Evolutionary conservation across 2,329 filamentous ascomycete species (phyloP).

Genomic region (Fonsecaea erecta): DNA sequence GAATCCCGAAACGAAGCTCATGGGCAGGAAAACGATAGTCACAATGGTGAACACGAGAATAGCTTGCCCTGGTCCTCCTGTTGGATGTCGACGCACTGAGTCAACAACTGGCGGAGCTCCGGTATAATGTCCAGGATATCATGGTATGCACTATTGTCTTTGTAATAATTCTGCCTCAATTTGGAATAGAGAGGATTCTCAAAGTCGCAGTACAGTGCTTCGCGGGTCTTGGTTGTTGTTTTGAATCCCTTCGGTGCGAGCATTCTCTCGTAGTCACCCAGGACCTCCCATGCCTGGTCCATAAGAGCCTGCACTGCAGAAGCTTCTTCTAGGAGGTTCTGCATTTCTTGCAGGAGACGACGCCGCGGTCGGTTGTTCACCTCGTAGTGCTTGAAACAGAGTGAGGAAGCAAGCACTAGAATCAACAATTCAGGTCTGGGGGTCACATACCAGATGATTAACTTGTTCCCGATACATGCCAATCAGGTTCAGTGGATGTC

Average conservation of each 20-base stretch:
- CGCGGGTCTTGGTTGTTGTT: conserved; percentile 2
- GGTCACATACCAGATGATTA: neutral
- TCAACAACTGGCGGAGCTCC: neutral
- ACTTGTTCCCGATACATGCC: neutral
- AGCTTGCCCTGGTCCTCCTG: conserved; percentile 38
- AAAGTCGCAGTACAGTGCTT: neutral
- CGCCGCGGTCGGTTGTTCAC: conserved; percentile 1
- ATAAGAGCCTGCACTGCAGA: neutral
- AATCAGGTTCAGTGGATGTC: conserved; percentile 5
- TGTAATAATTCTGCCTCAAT: neutral
- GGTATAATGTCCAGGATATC: neutral
- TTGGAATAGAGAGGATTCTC: neutral
- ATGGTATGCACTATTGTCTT: neutral
- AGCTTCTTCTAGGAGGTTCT: neutral
- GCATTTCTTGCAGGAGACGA: conserved; percentile 10
- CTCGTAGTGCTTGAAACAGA: neutral
- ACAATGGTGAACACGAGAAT: conserved; percentile 44
- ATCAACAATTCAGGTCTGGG: too few relatives aligned
- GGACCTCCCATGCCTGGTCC: neutral
- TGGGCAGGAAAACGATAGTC: conserved; percentile 41
- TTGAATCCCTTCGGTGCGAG: neutral
- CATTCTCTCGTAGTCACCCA: neutral
- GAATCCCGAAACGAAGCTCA: conserved; percentile 42
- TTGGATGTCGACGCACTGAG: conserved; percentile 29
- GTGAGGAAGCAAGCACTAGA: too few relatives aligned